These are phyloP conservation scores for Podaxis sp. DNA, from an alignment of 768 basidiomycete species.

Conservation along the genomic window DNA sequence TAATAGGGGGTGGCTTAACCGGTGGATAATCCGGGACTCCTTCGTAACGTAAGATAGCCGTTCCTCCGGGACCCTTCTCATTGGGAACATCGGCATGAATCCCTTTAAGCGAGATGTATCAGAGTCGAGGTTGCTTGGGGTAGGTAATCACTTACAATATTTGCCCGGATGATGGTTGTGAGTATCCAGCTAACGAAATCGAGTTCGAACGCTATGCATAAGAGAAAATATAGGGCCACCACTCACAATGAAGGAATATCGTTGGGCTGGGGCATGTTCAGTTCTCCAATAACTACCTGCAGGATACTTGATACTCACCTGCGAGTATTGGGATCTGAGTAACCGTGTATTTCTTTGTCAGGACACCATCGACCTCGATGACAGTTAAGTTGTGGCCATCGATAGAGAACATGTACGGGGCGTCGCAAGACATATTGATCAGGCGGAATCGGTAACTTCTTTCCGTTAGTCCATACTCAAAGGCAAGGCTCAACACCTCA, in stretches of 20 bases:
- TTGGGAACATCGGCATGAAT: neutral
- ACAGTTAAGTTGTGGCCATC: constrained; percentile 40
- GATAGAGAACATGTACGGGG: constrained; percentile 39
- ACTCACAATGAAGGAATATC: neutral
- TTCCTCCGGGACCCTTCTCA: neutral
- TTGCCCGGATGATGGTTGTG: neutral
- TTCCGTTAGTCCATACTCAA: constrained; percentile 28
- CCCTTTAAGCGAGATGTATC: neutral
- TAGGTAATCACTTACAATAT: neutral
- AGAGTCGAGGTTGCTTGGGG: neutral
- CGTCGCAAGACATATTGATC: constrained; percentile 32
- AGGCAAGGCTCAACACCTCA: neutral
- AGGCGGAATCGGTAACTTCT: constrained; percentile 46
- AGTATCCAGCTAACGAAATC: neutral
- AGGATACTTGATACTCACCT: neutral
- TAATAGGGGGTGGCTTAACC: neutral
- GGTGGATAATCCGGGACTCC: neutral
- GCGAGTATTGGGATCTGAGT: neutral
- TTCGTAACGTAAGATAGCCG: neutral
- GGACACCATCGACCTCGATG: constrained; percentile 44
- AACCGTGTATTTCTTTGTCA: neutral
- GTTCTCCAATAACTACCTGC: neutral
- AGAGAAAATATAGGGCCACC: no score
- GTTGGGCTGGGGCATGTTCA: neutral
- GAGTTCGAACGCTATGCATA: neutral